These are phyloP conservation scores for Neodidymelliopsis sp. DNA, from an alignment of 2,329 filamentous ascomycete species.

Conservation along the genomic window DNA sequence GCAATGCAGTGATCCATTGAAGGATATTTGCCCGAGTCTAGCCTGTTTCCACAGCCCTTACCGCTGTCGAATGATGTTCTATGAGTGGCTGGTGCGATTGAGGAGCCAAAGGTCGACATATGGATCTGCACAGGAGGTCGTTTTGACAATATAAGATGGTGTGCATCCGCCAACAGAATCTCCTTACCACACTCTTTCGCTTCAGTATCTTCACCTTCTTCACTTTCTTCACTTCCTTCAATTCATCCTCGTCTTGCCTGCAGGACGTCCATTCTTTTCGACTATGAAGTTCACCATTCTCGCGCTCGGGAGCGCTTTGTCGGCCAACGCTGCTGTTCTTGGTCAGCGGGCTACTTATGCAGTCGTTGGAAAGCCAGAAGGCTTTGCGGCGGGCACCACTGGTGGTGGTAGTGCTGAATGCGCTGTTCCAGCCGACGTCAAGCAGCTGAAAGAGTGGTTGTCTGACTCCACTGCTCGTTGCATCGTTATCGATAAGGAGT, in stretches of 20 bases:
- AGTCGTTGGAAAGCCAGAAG: constrained; percentile 52
- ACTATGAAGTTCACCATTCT: constrained; percentile 35
- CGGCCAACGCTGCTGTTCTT: constrained; percentile 26
- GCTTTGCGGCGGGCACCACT: constrained; percentile 63
- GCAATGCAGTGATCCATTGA: too few species aligned
- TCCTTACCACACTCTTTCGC: too few species aligned
- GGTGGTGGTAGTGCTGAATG: constrained; percentile 64
- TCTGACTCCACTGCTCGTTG: constrained; percentile 61
- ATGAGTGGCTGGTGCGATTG: too few species aligned
- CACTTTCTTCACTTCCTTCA: too few species aligned
- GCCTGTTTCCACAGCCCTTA: too few species aligned
- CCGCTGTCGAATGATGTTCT: too few species aligned
- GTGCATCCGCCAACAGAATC: too few species aligned
- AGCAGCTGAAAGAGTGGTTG: constrained; percentile 66
- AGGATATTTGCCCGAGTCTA: too few species aligned
- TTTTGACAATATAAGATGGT: too few species aligned
- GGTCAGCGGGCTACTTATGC: constrained; percentile 27
- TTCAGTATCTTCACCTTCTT: too few species aligned
- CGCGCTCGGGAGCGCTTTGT: constrained; percentile 26
- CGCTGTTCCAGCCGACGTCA: constrained; percentile 62
- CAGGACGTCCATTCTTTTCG: not conserved
- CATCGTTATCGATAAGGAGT: constrained; percentile 62
- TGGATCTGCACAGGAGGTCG: too few species aligned
- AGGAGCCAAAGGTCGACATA: too few species aligned
- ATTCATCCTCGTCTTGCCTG: not conserved